Percentiles rank a stretch among this genome's conserved stretches.
phyloP scores from a whole-genome alignment of 352 stramenopile species.

The Phytophthora colocasiae region DNA sequence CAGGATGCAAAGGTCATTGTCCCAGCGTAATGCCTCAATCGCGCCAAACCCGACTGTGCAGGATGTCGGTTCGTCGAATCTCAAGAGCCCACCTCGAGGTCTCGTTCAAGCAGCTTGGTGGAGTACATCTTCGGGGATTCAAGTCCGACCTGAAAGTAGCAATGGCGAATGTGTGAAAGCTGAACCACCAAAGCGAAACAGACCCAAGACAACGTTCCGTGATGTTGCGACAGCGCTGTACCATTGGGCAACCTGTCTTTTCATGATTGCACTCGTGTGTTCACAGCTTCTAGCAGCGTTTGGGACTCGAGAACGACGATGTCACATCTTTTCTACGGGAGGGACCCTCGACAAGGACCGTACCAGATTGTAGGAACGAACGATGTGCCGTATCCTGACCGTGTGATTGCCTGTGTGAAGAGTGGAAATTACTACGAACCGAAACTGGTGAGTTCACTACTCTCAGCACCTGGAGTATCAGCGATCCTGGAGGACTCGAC shows the following conservation, averaged over 20 bases:
- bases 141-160: constrained; percentile 3
- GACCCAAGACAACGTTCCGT: not conserved
- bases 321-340: constrained; percentile 17
- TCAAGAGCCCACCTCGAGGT: not conserved
- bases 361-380: constrained; percentile 44
- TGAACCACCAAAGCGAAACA: not conserved
- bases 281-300: constrained; percentile 45
- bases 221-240: constrained; percentile 14
- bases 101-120: not conserved
- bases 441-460: constrained; percentile 41
- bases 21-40: constrained; percentile 1
- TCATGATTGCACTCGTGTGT: constrained; percentile 41
- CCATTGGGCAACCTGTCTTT: constrained; percentile 36
- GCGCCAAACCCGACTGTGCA: not conserved
- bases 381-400: constrained; percentile 55
- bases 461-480: constrained; percentile 18
- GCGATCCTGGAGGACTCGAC: constrained; percentile 25
- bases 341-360: constrained; percentile 11
- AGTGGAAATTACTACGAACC: constrained; percentile 36
- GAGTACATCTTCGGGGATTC: not conserved
- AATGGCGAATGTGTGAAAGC: not conserved
- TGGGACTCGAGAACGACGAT: constrained; percentile 26
- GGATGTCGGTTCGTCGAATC: not conserved
- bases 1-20: constrained; percentile 6
- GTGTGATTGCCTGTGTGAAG: constrained; percentile 45